Conservation (phyloP, 2,329 filamentous ascomycete genomes). For the Coniochaeta hoffmannii region DNA sequence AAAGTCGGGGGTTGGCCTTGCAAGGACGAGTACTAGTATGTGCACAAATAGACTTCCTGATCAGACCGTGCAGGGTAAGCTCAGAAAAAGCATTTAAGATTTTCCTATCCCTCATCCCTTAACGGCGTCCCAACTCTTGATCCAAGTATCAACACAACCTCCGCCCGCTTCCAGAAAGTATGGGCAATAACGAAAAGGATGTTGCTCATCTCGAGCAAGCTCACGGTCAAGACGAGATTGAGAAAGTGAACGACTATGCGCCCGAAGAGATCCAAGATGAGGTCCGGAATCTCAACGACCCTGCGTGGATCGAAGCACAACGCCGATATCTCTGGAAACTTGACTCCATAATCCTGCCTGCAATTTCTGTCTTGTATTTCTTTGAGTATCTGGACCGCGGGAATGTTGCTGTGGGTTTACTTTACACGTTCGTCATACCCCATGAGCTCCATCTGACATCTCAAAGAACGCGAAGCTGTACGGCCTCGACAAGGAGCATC, state of each 20-base stretch:
- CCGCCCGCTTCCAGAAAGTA: neutral
- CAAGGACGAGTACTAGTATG: too few relatives aligned
- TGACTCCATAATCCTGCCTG: constrained; percentile 10
- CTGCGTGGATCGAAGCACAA: constrained; percentile 8
- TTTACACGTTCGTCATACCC: neutral
- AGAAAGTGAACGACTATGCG: constrained; percentile 4
- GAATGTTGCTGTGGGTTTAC: constrained; percentile 8
- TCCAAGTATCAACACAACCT: too few relatives aligned
- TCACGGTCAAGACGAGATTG: neutral
- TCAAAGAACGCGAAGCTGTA: constrained; percentile 10
- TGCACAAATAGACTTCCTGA: too few relatives aligned
- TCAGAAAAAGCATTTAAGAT: too few relatives aligned
- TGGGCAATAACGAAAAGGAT: constrained; percentile 4
- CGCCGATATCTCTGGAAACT: constrained; percentile 9
- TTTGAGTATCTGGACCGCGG: constrained; percentile 11
- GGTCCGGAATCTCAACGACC: constrained; percentile 7
- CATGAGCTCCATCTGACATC: neutral
- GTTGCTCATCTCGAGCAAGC: constrained; percentile 7
- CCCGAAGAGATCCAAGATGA: constrained; percentile 8
- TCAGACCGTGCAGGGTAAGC: too few relatives aligned
- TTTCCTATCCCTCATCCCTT: too few relatives aligned
- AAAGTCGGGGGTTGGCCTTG: too few relatives aligned
- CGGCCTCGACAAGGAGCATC: constrained; percentile 8
- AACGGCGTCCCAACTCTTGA: too few relatives aligned
- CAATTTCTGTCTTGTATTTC: constrained; percentile 10